phyloP scores from a whole-genome alignment of 371 early-diverging fungal species.

The Lichtheimia hyalospora region DNA sequence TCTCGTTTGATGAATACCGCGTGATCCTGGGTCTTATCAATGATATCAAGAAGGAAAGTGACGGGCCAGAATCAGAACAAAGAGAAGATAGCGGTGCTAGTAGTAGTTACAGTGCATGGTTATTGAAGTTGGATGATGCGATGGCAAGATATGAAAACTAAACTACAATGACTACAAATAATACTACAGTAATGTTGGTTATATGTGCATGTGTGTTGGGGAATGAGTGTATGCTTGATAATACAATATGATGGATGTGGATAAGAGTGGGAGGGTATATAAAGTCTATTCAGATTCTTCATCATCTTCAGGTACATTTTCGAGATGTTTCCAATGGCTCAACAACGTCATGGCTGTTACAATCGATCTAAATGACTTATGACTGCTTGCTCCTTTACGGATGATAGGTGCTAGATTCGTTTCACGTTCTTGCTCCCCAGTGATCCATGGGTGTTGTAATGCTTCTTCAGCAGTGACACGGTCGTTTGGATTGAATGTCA shows the following conservation, averaged over 20 bases:
- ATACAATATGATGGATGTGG: not conserved
- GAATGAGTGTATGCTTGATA: no score
- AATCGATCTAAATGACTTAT: constrained; percentile 17
- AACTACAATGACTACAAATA: not conserved
- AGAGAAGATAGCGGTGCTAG: constrained; percentile 15
- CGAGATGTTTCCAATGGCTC: constrained; percentile 24
- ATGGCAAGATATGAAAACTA: constrained; percentile 46
- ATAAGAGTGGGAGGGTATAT: not conserved
- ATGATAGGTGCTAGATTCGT: constrained; percentile 30
- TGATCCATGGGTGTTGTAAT: constrained; percentile 73
- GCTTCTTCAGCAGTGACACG: constrained; percentile 79
- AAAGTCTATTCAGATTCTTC: constrained; percentile 1
- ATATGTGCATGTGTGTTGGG: no score
- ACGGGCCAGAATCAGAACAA: constrained; percentile 9
- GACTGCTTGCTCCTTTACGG: constrained; percentile 21
- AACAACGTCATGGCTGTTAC: constrained; percentile 19
- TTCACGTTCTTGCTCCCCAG: constrained; percentile 20
- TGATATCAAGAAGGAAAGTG: constrained; percentile 27
- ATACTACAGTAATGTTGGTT: no score
- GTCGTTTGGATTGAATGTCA: constrained; percentile 69
- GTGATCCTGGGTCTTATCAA: constrained; percentile 44
- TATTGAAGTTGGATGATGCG: constrained; percentile 42
- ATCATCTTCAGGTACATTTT: constrained; percentile 17
- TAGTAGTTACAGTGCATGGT: constrained; percentile 39
- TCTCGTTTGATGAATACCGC: constrained; percentile 51